A percentile compares a stretch with the other conserved stretches of the same genome.
Evolutionary conservation across 2,329 filamentous ascomycete genomes (phyloP).

Genomic region (Pseudocercospora eumusae): DNA sequence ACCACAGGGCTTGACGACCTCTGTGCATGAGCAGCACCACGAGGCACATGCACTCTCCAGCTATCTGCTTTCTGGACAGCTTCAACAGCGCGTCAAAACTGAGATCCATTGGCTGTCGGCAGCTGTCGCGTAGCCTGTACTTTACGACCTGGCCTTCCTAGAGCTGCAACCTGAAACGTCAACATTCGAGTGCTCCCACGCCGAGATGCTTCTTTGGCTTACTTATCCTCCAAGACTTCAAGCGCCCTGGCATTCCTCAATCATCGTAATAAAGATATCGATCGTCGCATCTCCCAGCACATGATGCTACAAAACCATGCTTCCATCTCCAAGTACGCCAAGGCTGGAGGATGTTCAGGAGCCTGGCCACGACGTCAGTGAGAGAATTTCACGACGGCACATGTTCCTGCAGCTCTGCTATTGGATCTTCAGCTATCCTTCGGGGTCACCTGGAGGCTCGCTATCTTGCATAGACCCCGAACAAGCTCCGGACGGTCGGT

Average conservation of each 20-base stretch:
- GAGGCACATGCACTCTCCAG: not conserved
- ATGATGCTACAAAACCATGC: not conserved
- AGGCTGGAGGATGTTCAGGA: too few species aligned
- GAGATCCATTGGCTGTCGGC: not conserved
- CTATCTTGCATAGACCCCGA: constrained; percentile 1
- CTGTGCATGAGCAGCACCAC: not conserved
- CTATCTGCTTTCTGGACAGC: not conserved
- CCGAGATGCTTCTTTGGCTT: not conserved
- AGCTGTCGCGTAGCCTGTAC: too few species aligned
- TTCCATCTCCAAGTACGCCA: not conserved
- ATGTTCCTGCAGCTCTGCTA: not conserved
- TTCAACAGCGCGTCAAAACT: not conserved
- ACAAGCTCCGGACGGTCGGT: constrained; percentile 9
- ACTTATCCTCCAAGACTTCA: not conserved
- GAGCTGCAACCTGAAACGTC: not conserved
- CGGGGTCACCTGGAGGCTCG: constrained; percentile 6
- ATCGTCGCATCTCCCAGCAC: not conserved
- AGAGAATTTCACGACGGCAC: not conserved
- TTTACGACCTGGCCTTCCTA: too few species aligned
- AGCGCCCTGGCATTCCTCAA: too few species aligned
- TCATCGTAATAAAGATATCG: too few species aligned
- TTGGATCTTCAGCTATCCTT: not conserved
- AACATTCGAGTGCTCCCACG: not conserved
- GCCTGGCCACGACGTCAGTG: not conserved
- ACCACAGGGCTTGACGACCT: not conserved